A percentile compares a stretch with the other conserved stretches of the same genome.
These are phyloP conservation scores for Gossypium trilobum DNA, from an alignment of 441 rosid genomes.

Conservation along the genomic window DNA sequence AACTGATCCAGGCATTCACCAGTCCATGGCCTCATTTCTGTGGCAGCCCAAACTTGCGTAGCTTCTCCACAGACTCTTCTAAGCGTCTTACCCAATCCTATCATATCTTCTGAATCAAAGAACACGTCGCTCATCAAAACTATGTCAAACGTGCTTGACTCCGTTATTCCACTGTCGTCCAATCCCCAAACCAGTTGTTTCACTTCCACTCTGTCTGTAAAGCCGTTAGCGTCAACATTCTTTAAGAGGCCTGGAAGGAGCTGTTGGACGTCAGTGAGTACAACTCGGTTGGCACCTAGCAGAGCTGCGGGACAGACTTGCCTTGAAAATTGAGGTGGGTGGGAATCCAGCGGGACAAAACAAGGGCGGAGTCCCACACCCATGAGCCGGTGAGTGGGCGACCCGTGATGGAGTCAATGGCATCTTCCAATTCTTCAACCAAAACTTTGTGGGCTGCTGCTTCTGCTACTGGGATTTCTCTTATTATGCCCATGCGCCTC, in stretches of 20 bases:
- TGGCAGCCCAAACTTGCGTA: conserved; percentile 18
- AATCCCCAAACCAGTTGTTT: conserved; percentile 30
- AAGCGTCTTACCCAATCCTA: conserved; percentile 22
- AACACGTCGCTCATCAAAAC: conserved; percentile 36
- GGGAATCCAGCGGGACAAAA: conserved; percentile 25
- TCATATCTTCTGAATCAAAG: conserved; percentile 19
- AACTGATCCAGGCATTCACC: conserved; percentile 23
- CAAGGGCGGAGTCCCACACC: conserved; percentile 29
- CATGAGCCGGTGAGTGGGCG: conserved; percentile 32
- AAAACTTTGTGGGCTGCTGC: conserved; percentile 4
- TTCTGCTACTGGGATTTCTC: conserved; percentile 1
- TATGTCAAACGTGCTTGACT: conserved; percentile 17
- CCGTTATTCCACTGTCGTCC: conserved; percentile 16
- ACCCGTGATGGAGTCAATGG: conserved; percentile 22
- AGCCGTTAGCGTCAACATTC: conserved; percentile 26
- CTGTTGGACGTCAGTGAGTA: conserved; percentile 23
- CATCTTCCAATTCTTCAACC: conserved; percentile 23
- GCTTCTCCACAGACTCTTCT: conserved; percentile 4
- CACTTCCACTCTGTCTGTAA: conserved; percentile 19
- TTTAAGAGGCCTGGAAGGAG: conserved; percentile 22
- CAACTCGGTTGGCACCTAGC: conserved; percentile 22
- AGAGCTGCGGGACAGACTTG: conserved; percentile 24
- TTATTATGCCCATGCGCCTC: background rate
- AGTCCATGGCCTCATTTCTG: conserved; percentile 25
- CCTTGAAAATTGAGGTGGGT: conserved; percentile 15